Evolutionary conservation across 2,329 filamentous ascomycete species (phyloP), one percentile per base, ranked within the genome.

Genomic region (Claviceps pazoutovae): DNA sequence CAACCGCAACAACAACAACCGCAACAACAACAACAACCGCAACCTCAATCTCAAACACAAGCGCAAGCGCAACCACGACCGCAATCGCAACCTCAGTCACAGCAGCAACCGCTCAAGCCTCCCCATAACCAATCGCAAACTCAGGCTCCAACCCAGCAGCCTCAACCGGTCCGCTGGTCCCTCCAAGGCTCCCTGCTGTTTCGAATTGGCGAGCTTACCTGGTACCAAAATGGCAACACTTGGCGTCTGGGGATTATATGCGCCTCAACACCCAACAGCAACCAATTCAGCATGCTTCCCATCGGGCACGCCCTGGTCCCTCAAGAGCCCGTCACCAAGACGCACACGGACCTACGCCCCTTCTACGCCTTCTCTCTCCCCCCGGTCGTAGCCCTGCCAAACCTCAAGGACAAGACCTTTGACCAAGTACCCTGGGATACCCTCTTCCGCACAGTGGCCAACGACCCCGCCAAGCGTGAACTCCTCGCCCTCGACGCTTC

Each of bases 311-410:
- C 60, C 34, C 53, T 66, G 6, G 65, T 71, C 5, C 65, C 59
- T 17, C 66, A 72, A 46, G 62, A 64, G 30, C 62, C 65, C 19
- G 65, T 73, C 5, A 56, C 60, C 37, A 74, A 73, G 53, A 47
- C 59, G 0, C 66, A 70, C 46, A 59, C 56, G 4, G 71, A 74
- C 17, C 66, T 76, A 57, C 68, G 74, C 2, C 74, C 74, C 1
- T 77, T 75, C 55, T 66, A 75, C 41, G 73, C 74, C 11, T 77
- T 75, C 53, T 75, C 71, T 11, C 73, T 77, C 1, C 74, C 74
- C 0, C 62, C 64, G 2, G 67, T 75, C 8, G 60, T 30, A 30
- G 30, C 61, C 11, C 58, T 72, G 9, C 57, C 66, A 1, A 66
- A 70, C 4, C 58, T 74, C 5, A 66, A 65, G 51, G 65, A 67